A percentile compares a stretch with the other conserved stretches of the same genome.
Conservation (phyloP, 768 basidiomycete species). For the Xerocomellus dryophilus region DNA sequence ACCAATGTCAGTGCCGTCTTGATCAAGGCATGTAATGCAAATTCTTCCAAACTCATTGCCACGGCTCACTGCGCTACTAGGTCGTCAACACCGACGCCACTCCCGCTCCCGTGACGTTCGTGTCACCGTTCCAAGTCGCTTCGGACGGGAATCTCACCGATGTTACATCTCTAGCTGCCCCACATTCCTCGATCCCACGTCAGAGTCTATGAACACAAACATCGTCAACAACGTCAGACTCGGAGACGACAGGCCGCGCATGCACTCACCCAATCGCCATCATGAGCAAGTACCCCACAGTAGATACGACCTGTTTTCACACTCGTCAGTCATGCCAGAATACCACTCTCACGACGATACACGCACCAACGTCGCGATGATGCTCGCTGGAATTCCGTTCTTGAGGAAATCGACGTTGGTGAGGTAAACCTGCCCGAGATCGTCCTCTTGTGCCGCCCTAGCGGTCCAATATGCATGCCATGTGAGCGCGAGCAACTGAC, state of each 20-base stretch:
- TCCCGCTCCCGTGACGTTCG: too few species aligned
- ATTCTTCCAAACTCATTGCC: too few species aligned
- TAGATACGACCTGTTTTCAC: constrained; percentile 14
- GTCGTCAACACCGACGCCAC: too few species aligned
- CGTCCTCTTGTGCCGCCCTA: constrained; percentile 91
- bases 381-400: constrained; percentile 92
- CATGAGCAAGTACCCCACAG: constrained; percentile 21
- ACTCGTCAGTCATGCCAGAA: neutral
- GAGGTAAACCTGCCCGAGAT: constrained; percentile 86
- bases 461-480: neutral
- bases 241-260: neutral
- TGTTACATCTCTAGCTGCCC: neutral
- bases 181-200: neutral
- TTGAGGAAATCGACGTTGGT: constrained; percentile 86
- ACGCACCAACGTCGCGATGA: constrained; percentile 76
- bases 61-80: too few species aligned
- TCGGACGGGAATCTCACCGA: too few species aligned
- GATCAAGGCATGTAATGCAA: too few species aligned
- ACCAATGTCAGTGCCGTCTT: too few species aligned
- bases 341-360: too few species aligned
- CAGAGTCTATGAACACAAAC: neutral
- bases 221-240: neutral
- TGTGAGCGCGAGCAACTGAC: neutral
- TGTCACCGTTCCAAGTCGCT: too few species aligned
- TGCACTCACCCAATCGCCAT: constrained; percentile 12